Conservation (phyloP, 257 asterid species). For the Penstemon barbatus region DNA sequence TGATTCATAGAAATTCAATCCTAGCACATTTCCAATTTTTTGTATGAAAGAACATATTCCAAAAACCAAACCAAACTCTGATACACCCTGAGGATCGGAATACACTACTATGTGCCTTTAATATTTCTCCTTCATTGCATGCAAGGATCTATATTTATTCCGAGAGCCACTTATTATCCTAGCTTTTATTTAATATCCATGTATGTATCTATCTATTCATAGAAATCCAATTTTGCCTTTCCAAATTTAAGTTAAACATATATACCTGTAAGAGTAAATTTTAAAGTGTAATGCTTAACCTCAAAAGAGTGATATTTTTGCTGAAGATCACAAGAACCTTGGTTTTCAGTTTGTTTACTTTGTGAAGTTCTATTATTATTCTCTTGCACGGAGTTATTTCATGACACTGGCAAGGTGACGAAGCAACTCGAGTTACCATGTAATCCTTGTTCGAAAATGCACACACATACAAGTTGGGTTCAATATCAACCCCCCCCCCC, state of each 20-base stretch:
- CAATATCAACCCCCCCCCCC: neutral
- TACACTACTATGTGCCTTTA: too few species aligned
- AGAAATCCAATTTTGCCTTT: neutral
- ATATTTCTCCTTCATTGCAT: neutral
- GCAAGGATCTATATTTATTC: neutral
- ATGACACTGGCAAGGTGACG: neutral
- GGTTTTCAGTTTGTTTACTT: constrained; percentile 12
- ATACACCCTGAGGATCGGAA: too few species aligned
- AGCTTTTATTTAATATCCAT: neutral
- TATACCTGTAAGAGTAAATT: neutral
- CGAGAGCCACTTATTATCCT: constrained; percentile 5
- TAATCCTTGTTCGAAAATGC: constrained; percentile 17
- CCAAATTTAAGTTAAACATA: constrained; percentile 15
- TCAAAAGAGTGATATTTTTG: neutral
- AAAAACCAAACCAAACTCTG: too few species aligned
- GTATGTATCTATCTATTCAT: neutral
- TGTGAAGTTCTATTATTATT: neutral
- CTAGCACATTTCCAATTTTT: too few species aligned
- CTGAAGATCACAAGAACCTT: constrained; percentile 9
- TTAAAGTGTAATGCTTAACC: neutral
- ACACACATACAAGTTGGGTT: neutral
- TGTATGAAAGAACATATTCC: too few species aligned
- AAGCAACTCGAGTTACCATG: neutral
- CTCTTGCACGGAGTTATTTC: constrained; percentile 13
- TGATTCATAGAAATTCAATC: too few species aligned